Conservation (phyloP, 805 yeast species). For the Blastobotrys terrestris region DNA sequence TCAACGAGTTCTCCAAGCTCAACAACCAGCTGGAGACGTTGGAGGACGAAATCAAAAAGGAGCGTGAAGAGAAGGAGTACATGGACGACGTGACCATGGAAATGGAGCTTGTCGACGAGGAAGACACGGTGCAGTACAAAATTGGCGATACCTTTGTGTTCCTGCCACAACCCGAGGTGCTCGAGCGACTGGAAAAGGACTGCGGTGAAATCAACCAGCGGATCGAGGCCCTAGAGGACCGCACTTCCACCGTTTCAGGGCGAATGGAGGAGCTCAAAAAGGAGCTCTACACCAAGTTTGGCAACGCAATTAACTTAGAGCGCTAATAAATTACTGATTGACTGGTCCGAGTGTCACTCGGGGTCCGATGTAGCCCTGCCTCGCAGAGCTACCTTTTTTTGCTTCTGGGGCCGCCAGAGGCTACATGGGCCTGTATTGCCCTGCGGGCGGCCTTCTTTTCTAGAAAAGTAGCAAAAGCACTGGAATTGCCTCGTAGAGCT, state of each 20-base stretch:
- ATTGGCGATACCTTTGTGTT: conserved; percentile 76
- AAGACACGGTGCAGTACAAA: conserved; percentile 48
- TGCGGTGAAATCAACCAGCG: conserved; percentile 45
- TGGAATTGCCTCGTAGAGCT: too few species aligned
- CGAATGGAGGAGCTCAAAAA: conserved; percentile 58
- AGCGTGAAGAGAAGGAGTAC: conserved; percentile 72
- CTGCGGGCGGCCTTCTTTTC: too few species aligned
- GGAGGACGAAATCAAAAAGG: conserved; percentile 41
- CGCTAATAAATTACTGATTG: conserved; percentile 33
- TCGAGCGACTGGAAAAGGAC: conserved; percentile 61
- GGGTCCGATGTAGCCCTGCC: too few species aligned
- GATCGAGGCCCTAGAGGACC: conserved; percentile 41
- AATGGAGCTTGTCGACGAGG: conserved; percentile 72
- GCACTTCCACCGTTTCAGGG: conserved; percentile 48
- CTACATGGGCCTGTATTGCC: too few species aligned
- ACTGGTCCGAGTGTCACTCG: too few species aligned
- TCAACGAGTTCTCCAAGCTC: conserved; percentile 81
- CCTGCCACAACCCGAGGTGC: conserved; percentile 58
- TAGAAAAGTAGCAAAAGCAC: too few species aligned
- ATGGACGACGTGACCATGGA: conserved; percentile 82
- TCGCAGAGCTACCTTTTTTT: too few species aligned
- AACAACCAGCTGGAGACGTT: conserved; percentile 63
- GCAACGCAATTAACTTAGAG: conserved; percentile 82
- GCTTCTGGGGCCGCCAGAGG: too few species aligned
- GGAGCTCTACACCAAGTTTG: conserved; percentile 81